Evolutionary conservation across 2,329 filamentous ascomycete species (phyloP).

Genomic region (Paecilomyces variotii): DNA sequence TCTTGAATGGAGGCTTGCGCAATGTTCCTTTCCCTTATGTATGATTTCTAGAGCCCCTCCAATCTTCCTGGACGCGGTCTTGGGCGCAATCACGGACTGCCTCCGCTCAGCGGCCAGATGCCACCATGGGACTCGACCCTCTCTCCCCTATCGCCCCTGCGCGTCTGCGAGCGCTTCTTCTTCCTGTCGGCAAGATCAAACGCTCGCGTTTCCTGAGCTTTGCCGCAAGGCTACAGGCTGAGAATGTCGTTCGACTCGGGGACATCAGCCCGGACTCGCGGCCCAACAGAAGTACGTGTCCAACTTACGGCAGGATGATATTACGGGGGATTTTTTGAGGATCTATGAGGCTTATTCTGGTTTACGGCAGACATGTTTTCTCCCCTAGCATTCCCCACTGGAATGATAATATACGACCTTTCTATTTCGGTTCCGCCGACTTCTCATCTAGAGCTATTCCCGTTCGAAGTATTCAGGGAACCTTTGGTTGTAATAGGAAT

Average conservation of each 20-base stretch:
- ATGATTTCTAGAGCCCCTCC: slow-evolving; percentile 16
- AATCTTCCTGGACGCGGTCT: slow-evolving; percentile 24
- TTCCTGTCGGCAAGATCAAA: slow-evolving; percentile 82
- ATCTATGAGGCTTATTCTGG: slow-evolving; percentile 13
- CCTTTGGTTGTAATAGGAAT: slow-evolving; percentile 76
- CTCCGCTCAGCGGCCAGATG: slow-evolving; percentile 31
- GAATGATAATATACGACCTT: slow-evolving; percentile 81
- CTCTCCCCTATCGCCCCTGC: slow-evolving; percentile 86
- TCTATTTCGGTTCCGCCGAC: slow-evolving; percentile 70
- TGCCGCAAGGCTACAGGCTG: slow-evolving; percentile 65
- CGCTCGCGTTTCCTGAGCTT: slow-evolving; percentile 72
- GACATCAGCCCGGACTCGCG: slow-evolving; percentile 80
- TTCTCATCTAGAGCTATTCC: slow-evolving; percentile 70
- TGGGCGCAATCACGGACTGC: slow-evolving; percentile 23
- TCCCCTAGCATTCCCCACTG: slow-evolving; percentile 76
- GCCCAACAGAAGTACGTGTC: slow-evolving; percentile 69
- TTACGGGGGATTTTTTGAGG: neutral
- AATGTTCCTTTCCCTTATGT: slow-evolving; percentile 5
- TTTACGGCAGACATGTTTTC: slow-evolving; percentile 74
- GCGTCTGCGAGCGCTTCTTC: slow-evolving; percentile 76
- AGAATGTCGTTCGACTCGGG: slow-evolving; percentile 74
- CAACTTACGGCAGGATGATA: neutral
- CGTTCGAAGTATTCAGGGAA: slow-evolving; percentile 86
- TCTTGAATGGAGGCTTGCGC: neutral
- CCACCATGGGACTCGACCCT: slow-evolving; percentile 78